Conservation (phyloP, 2,329 filamentous ascomycete genomes). For the Fusarium camptoceras region DNA sequence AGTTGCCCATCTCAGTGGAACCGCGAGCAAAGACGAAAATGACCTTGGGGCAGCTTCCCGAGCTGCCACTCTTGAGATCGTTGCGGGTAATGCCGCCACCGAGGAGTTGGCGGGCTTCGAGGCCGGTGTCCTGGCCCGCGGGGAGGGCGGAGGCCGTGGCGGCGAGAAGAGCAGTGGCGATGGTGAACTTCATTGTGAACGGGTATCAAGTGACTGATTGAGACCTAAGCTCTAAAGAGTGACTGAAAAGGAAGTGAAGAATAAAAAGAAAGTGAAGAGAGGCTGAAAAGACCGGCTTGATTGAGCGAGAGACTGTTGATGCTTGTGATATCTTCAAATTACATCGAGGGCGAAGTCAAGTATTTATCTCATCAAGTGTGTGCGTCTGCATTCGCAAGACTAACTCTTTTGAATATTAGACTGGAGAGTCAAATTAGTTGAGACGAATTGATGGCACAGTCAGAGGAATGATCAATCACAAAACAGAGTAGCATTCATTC, state of each 20-base stretch:
- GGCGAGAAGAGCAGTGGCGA: slow-evolving; percentile 31
- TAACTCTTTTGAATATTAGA: slow-evolving; percentile 9
- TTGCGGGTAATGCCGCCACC: slow-evolving; percentile 33
- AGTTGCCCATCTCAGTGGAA: slow-evolving; percentile 54
- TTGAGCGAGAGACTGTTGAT: slow-evolving; percentile 19
- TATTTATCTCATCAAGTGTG: slow-evolving; percentile 12
- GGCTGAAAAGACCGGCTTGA: background rate
- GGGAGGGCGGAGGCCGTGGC: slow-evolving; percentile 34
- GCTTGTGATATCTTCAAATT: slow-evolving; percentile 1
- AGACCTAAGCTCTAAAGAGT: slow-evolving; percentile 5
- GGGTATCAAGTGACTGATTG: background rate
- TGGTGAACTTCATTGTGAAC: slow-evolving; percentile 36
- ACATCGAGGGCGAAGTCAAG: background rate
- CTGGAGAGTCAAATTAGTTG: background rate
- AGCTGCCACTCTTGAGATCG: slow-evolving; percentile 47
- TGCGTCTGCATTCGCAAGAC: slow-evolving; percentile 14
- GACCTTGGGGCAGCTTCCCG: slow-evolving; percentile 50
- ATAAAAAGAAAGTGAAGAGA: slow-evolving; percentile 2
- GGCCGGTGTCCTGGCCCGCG: background rate
- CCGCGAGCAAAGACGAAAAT: slow-evolving; percentile 57
- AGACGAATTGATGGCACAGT: slow-evolving; percentile 11
- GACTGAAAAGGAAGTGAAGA: background rate
- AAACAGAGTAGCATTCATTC: background rate
- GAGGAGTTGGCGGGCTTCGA: slow-evolving; percentile 36
- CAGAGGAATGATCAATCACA: background rate